phyloP scores from a whole-genome alignment of 495 filamentous ascomycete species.

The Daldinia vernicosa region DNA sequence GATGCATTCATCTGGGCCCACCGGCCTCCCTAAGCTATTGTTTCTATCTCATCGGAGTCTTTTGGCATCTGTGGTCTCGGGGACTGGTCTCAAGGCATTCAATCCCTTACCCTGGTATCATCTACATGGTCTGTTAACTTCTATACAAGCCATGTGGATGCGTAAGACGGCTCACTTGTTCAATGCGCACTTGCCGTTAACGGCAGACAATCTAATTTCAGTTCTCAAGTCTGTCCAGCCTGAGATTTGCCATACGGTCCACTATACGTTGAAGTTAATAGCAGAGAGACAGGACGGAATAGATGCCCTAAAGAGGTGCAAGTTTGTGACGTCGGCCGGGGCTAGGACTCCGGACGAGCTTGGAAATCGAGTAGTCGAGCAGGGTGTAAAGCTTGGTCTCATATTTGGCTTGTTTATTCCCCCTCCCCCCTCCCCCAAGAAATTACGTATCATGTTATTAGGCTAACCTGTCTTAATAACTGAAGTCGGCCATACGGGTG shows the following conservation, averaged over 20 bases:
- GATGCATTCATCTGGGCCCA: conserved; percentile 67
- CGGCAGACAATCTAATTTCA: conserved; percentile 55
- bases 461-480: conserved; percentile 51
- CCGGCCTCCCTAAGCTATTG: conserved; percentile 65
- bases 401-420: conserved; percentile 61
- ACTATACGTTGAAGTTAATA: conserved; percentile 66
- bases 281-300: conserved; percentile 59
- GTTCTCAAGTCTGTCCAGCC: conserved; percentile 58
- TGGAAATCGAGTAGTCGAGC: conserved; percentile 60
- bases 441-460: not conserved
- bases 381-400: conserved; percentile 59
- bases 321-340: conserved; percentile 61
- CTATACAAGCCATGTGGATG: conserved; percentile 61
- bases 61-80: conserved; percentile 51
- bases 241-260: conserved; percentile 64
- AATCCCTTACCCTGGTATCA: conserved; percentile 67
- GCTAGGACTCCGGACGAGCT: conserved; percentile 66
- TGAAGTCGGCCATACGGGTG: conserved; percentile 62
- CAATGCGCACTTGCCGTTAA: conserved; percentile 64
- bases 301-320: conserved; percentile 54
- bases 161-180: conserved; percentile 61
- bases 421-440: too few species aligned
- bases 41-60: conserved; percentile 45
- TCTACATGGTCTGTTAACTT: conserved; percentile 58
- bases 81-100: conserved; percentile 58